phyloP scores from a whole-genome alignment of 257 asterid genomes.

The Schizonepeta tenuifolia region DNA sequence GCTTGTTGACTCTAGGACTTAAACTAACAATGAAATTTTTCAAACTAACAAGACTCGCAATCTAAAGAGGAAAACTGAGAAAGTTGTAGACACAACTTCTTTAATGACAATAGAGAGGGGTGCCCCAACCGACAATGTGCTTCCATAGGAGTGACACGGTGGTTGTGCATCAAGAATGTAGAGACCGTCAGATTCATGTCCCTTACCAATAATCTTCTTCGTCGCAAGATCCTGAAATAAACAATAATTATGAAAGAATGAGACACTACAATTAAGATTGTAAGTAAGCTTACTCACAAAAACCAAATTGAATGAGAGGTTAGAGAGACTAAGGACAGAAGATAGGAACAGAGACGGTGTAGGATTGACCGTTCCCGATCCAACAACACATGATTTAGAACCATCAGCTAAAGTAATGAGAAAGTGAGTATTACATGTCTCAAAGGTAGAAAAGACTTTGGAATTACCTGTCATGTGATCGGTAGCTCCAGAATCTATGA shows the following conservation, averaged over 20 bases:
- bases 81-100: conserved; percentile 14
- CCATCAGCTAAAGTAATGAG: not conserved
- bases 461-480: conserved; percentile 14
- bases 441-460: not conserved
- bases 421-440: not conserved
- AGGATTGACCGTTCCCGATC: not conserved
- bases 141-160: not conserved
- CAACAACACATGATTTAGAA: not conserved
- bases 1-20: too few species aligned
- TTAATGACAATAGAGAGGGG: not conserved
- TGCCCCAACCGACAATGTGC: conserved; percentile 8
- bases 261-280: too few species aligned
- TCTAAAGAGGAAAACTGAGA: not conserved
- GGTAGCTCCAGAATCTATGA: not conserved
- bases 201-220: too few species aligned
- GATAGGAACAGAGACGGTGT: not conserved
- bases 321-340: not conserved
- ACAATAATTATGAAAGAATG: too few species aligned
- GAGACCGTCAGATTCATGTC: too few species aligned
- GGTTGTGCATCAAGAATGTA: not conserved
- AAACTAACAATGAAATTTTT: not conserved
- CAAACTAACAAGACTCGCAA: conserved; percentile 32
- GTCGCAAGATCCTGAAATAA: too few species aligned
- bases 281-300: too few species aligned
- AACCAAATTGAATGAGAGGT: too few species aligned